Evolutionary conservation across 2,329 filamentous ascomycete species (phyloP), one percentile per base, ranked within the genome.

Genomic region (Aulographum hederae): DNA sequence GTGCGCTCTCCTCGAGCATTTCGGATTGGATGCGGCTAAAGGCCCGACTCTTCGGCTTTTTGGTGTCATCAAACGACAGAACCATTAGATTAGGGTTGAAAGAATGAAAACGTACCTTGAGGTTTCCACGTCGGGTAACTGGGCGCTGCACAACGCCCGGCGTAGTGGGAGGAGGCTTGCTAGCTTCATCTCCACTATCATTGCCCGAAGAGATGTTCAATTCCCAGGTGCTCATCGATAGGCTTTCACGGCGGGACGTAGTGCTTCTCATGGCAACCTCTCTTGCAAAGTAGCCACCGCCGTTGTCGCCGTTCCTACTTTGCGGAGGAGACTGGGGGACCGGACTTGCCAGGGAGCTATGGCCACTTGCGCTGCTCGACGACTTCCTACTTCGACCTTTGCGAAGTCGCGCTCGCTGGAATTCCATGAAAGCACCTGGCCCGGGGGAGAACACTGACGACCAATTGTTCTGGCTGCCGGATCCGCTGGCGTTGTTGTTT

Each of bases 21-120:
- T 84, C 84, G 6, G 86, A 89, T 38, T 80, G 73, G 41, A 98
- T 93, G 8, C 89, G 76, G 4, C 85, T 84, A 52, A 98, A 98
- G 0, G 78, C 84, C 56, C 93, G 92, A 1, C 86, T 89, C 61
- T 95, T 98, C 10, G 91, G 89, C 80, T 91, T 41, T 3, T 6
- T 31, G 35, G 28, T 38, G 34, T 49, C 28, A 43, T 39, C 28
- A 43, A 26, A 29, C 8, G 8, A 30, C 32, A 16, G 10, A 32
- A 13, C 27, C 12, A 17, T 8, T 10, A 28, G 6, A 28, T 28
- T 28, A 13, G 10, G 10, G 21, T 25, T 25, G 10, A 13, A n/a
- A n/a, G n/a, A n/a, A n/a, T n/a, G 21, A 10, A 25, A 25, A 57
- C 75, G 50, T 63, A 89, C 81, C 47, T 98, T 54, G 38, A 98